Evolutionary conservation across 2,329 filamentous ascomycete genomes (phyloP), one percentile per base, ranked within the genome.

Genomic region (Didymellaceae sp.): DNA sequence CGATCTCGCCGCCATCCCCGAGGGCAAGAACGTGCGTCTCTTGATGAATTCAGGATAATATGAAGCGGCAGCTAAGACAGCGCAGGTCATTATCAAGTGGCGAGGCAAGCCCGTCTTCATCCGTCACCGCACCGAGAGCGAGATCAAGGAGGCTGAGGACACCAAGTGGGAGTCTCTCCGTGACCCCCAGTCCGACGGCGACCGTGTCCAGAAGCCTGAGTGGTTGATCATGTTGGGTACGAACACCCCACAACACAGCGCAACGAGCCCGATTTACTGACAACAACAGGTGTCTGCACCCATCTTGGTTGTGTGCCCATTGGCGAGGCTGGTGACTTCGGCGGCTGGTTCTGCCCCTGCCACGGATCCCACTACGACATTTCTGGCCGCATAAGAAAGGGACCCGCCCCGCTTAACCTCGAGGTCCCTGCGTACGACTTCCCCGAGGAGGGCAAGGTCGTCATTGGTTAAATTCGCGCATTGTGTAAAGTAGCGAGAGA

Each of bases 281-380:
- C 57, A 52, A 20, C 17, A 39, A 52, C 61, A 93, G 90, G 91
- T 80, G 93, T 99, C 78, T 99, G 94, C 89, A 99, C 94, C 72
- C 94, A 99, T 80, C 82, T 99, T 74, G 94, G 94, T 80, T 99
- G 94, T 85, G 94, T 99, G 67, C 94, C 94, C 74, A 99, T 99
- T 71, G 94, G 95, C 72, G 94, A 99, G 83, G 91, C 94, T 61
- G 94, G 94, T 77, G 95, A 99, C 79, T 99, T 82, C 72, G 94
- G 94, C 75, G 94, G 94, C 74, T 99, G 94, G 94, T 99, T 99
- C 89, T 99, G 94, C 84, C 94, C 94, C 63, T 99, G 94, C 89
- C 94, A 99, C 86, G 94, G 94, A 78, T 97, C 92, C 67, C 94
- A 99, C 84, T 99, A 99, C 86, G 94, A 99, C 77, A 97, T 99